Percentiles rank a stretch among this genome's conserved stretches.
Conservation (phyloP, 306 rosid genomes). For the Sphenostylis stenocarpa region DNA sequence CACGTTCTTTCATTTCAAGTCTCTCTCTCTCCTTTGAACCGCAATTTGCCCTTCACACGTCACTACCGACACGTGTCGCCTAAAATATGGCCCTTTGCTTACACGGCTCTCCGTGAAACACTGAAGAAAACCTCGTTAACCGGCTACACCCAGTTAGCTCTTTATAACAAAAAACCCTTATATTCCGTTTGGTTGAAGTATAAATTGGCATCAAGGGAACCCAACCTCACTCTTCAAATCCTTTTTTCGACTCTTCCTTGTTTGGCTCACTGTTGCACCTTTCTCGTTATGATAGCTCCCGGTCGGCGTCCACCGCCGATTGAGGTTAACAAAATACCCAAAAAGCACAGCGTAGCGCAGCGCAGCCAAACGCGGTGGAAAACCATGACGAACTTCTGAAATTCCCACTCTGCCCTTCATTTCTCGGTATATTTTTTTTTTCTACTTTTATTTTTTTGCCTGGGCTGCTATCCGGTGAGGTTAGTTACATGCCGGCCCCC, state of each 20-base stretch:
- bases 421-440: background rate
- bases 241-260: background rate
- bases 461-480: background rate
- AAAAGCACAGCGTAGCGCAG: background rate
- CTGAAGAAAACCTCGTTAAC: background rate
- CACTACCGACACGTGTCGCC: slow-evolving; percentile 31
- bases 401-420: background rate
- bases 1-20: background rate
- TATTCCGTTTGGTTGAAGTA: background rate
- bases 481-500: slow-evolving; percentile 55
- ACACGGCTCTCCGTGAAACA: slow-evolving; percentile 7
- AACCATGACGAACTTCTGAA: background rate
- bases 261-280: slow-evolving; percentile 6
- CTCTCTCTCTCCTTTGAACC: too few species aligned
- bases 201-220: slow-evolving; percentile 3
- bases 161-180: background rate
- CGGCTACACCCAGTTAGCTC: background rate
- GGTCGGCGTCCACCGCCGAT: slow-evolving; percentile 49
- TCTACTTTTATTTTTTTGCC: background rate
- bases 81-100: background rate
- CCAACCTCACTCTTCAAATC: background rate
- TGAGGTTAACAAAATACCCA: slow-evolving; percentile 35
- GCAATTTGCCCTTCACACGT: background rate
- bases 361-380: background rate
- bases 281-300: slow-evolving; percentile 51